phyloP scores from a whole-genome alignment of 1,139 yeast species.

The Barnettozyma hawaiiensis region DNA sequence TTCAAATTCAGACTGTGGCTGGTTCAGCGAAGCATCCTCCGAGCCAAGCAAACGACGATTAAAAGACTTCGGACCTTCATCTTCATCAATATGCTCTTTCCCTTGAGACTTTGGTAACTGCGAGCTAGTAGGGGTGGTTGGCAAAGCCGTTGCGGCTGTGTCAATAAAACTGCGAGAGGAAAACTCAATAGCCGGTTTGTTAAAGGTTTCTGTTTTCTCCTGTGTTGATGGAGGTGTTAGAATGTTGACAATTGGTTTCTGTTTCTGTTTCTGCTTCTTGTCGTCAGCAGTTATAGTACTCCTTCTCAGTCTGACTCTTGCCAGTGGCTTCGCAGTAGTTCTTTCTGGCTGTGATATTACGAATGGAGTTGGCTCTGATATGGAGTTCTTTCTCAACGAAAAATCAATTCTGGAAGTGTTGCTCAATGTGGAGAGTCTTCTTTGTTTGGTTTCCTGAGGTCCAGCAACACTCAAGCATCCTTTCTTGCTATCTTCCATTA shows the following conservation, averaged over 20 bases:
- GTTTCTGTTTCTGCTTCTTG: constrained; percentile 1
- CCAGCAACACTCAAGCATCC: constrained; percentile 19
- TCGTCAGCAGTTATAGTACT: not conserved
- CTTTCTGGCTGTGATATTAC: constrained; percentile 4
- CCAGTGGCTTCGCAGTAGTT: not conserved
- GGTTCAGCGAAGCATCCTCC: not conserved
- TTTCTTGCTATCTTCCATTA: constrained; percentile 6
- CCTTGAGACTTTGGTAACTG: not conserved
- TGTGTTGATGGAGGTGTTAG: constrained; percentile 16
- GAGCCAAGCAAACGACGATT: not conserved
- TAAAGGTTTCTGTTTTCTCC: not conserved
- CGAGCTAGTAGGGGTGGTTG: not conserved
- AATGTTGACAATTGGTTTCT: constrained; percentile 6
- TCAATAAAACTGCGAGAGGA: not conserved
- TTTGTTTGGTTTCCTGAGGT: constrained; percentile 20
- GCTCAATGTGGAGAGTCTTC: constrained; percentile 23
- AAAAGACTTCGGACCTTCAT: not conserved
- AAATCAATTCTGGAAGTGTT: constrained; percentile 18
- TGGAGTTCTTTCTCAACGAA: constrained; percentile 12
- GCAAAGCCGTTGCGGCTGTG: not conserved
- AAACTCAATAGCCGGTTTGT: not conserved
- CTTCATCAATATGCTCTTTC: not conserved
- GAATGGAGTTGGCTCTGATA: not conserved
- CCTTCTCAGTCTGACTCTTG: constrained; percentile 13
- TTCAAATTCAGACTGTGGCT: not conserved